Conservation (phyloP, 306 rosid genomes). For the Dalbergia cochinchinensis region DNA sequence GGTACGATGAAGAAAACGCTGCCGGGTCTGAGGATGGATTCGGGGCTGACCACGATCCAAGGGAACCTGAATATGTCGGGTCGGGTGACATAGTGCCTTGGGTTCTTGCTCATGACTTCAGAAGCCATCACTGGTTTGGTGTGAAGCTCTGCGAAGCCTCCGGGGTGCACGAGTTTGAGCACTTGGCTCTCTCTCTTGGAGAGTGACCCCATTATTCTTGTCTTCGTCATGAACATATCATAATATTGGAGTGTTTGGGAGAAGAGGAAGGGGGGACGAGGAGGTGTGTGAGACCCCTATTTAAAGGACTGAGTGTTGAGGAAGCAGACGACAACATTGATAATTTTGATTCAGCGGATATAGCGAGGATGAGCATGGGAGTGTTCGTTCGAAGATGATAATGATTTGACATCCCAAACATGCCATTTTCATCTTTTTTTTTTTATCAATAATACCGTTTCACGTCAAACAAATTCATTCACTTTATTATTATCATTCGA, state of each 20-base stretch:
- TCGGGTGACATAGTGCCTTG: constrained; percentile 30
- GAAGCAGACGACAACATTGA: background rate
- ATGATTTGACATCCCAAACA: background rate
- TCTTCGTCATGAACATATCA: no score
- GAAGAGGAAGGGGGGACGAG: background rate
- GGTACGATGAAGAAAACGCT: constrained; percentile 46
- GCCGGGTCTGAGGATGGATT: constrained; percentile 38
- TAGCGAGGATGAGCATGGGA: constrained; percentile 6
- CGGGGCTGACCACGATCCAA: constrained; percentile 40
- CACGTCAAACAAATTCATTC: no score
- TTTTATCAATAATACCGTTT: no score
- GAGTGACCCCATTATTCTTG: background rate
- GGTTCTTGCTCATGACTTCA: constrained; percentile 34
- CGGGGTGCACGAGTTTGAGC: constrained; percentile 40
- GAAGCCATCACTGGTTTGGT: constrained; percentile 30
- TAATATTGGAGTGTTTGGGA: no score
- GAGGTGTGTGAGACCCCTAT: background rate
- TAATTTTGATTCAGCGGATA: background rate
- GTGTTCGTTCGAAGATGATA: constrained; percentile 16
- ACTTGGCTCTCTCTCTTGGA: background rate
- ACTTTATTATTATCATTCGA: no score
- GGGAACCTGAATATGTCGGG: constrained; percentile 40
- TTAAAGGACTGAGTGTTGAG: background rate
- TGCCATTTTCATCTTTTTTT: no score
- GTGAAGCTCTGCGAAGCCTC: constrained; percentile 38